phyloP scores from a whole-genome alignment of 345 rosid species.

The Salix arbutifolia region DNA sequence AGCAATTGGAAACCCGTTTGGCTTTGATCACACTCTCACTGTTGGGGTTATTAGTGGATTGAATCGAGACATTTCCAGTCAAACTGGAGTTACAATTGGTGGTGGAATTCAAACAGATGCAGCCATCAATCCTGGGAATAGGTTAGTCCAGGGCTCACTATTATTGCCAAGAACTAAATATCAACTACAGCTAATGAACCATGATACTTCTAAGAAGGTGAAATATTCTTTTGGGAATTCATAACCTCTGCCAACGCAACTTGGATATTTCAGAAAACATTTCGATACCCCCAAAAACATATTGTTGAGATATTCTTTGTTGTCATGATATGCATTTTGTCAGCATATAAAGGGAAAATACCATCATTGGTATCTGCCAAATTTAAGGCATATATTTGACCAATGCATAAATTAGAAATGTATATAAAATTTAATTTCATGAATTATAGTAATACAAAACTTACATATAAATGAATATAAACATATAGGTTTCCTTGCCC shows the following conservation, averaged over 20 bases:
- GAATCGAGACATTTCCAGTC: conserved; percentile 85
- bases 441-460: too few relatives aligned
- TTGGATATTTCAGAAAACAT: too few relatives aligned
- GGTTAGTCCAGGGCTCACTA: conserved; percentile 35
- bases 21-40: conserved; percentile 94
- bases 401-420: too few relatives aligned
- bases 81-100: conserved; percentile 85
- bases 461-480: too few relatives aligned
- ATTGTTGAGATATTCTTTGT: too few relatives aligned
- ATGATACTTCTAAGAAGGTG: not conserved
- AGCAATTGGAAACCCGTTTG: conserved; percentile 96
- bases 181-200: not conserved
- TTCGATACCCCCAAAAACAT: too few relatives aligned
- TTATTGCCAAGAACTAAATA: not conserved
- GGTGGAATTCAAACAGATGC: conserved; percentile 99
- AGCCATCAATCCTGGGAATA: conserved; percentile 96
- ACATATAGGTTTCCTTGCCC: too few relatives aligned
- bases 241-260: not conserved
- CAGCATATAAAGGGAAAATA: too few relatives aligned
- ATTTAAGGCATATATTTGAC: too few relatives aligned
- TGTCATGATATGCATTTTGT: too few relatives aligned
- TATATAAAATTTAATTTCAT: too few relatives aligned
- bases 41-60: conserved; percentile 91
- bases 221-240: not conserved
- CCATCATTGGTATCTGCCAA: too few relatives aligned